These are phyloP conservation scores for Rhododendron williamsianum DNA, from an alignment of 148 eudicot genomes.

Conservation along the genomic window DNA sequence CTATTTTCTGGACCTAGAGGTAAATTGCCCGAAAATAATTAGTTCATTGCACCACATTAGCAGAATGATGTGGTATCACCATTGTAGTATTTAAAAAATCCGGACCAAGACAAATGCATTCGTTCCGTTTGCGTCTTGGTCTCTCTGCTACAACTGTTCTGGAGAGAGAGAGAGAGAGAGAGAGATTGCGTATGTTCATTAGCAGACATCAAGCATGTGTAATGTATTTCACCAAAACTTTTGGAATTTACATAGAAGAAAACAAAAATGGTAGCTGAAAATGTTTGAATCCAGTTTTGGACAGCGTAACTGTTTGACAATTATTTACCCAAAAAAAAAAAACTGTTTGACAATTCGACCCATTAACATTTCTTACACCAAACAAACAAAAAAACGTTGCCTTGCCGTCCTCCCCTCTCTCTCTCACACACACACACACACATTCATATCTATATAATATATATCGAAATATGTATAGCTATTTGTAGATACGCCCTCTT, in stretches of 20 bases:
- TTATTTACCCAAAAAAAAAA: too few species aligned
- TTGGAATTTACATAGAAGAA: not conserved
- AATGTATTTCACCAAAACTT: not conserved
- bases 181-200: not conserved
- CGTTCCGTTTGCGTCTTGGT: not conserved
- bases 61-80: too few species aligned
- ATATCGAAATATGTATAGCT: not conserved
- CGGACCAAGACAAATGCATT: not conserved
- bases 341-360: not conserved
- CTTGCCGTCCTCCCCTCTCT: constrained; percentile 20
- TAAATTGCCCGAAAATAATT: too few species aligned
- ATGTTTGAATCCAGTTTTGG: not conserved
- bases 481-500: not conserved
- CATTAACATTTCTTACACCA: not conserved
- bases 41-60: too few species aligned
- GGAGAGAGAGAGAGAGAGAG: not conserved
- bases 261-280: not conserved
- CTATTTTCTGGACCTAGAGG: too few species aligned
- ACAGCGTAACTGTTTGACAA: not conserved
- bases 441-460: not conserved
- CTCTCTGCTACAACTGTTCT: not conserved
- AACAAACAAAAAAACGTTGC: not conserved
- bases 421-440: not conserved
- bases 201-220: not conserved
- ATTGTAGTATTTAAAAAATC: too few species aligned